phyloP scores from a whole-genome alignment of 139 green algal genomes.

The Pleodorina starrii region DNA sequence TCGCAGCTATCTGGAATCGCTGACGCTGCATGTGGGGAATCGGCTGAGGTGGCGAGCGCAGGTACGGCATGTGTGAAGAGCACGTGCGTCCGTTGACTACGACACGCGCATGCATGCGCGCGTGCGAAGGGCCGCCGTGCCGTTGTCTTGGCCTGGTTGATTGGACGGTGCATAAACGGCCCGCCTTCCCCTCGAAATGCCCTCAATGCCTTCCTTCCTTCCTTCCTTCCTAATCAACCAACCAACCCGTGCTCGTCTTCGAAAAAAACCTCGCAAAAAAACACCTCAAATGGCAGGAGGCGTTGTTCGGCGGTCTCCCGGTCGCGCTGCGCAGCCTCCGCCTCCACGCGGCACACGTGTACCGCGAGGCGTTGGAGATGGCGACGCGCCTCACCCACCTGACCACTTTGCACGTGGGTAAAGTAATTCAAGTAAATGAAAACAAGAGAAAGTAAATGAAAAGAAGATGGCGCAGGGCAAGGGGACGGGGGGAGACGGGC shows the following conservation, averaged over 20 bases:
- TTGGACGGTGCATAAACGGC: no score
- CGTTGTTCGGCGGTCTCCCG: not conserved
- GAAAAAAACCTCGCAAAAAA: no score
- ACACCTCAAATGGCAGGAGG: no score
- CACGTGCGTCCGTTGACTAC: no score
- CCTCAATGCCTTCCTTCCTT: no score
- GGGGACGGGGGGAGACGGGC: no score
- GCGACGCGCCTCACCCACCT: constrained; percentile 8
- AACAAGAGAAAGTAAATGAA: not conserved
- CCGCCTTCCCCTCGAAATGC: no score
- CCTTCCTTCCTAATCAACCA: no score
- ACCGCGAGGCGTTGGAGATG: constrained; percentile 23
- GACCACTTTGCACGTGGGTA: not conserved
- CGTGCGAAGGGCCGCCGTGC: no score
- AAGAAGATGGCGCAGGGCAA: not conserved
- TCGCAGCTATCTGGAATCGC: constrained; percentile 26
- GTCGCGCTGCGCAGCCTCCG: constrained; percentile 9
- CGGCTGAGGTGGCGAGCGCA: constrained; percentile 23
- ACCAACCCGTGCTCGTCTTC: no score
- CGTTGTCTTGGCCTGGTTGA: no score
- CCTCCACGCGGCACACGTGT: constrained; percentile 7
- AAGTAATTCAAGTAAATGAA: not conserved
- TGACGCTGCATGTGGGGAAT: not conserved
- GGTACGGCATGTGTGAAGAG: not conserved
- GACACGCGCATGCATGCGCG: no score